Base-by-base conservation (phyloP, 1,284 basidiomycete genomes). In the Rhodotorula sp. region DNA sequence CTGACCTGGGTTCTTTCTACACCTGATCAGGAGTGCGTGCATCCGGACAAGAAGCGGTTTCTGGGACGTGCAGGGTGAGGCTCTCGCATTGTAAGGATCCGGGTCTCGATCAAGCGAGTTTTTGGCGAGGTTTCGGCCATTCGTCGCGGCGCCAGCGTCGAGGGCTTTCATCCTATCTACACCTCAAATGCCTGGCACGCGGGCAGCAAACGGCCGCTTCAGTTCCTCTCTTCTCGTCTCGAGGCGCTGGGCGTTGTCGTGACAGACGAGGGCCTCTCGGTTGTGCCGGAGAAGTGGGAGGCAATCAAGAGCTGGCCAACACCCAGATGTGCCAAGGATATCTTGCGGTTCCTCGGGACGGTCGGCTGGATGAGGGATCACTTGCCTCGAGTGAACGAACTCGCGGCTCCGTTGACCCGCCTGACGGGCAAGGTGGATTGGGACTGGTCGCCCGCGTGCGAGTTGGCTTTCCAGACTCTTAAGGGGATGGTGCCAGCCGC, bases 331-430 rank as follows among this genome's bases (percentile, higher is more conserved):
- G 80, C 79, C 51, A 78, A 82, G 26, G 80, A 83, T n/a, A 75
- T 85, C 0, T 81, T 82, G 58, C 66, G 77, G 20, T 84, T 84
- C 57, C 64, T 84, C 0, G 83, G 82, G 0, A 73, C 83, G 0
- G 78, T 84, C 0, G 77, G 83, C 30, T 84, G 84, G 70, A 64
- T 84, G 0, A 76, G 79, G 0, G 76, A 79, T 17, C 83, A 83
- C 67, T 72, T 84, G 61, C 83, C 81, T 0, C 77, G 82, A 48
- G 72, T 84, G 0, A 75, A 80, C 0, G 71, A 76, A 42, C 7
- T 65, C 7, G 55, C 55, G 1, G 46, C 68, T 3, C 63, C 68
- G 4, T 14, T 69, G 37, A 62, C 68, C 2, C 54, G 46, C 1
- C 54, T 69, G 3, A 69, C 68, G 4, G 54, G 68, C 44, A 62